Evolutionary conservation across 345 rosid species (phyloP), one percentile per base, ranked within the genome.

Genomic region (Arabidopsis thaliana): DNA sequence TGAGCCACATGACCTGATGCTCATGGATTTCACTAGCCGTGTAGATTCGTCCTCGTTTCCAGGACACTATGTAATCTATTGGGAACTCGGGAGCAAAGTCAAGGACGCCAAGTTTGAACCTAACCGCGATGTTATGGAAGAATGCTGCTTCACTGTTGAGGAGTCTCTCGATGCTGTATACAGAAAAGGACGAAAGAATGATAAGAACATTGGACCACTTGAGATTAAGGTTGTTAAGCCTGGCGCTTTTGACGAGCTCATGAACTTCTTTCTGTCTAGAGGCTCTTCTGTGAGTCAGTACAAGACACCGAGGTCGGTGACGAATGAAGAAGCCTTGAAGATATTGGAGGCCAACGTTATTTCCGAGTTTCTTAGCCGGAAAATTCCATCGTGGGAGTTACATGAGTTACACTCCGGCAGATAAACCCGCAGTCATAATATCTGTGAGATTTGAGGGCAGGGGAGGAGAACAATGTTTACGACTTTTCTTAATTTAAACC

Each of bases 211-310:
- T 34, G 98, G 96, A 28, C 71, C 98, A 4, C 67, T 93, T 24
- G 97, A 93, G 87, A 86, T 93, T 58, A 88, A 91, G 56, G 89
- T 93, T 50, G 96, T 91, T 61, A 82, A 23, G 53, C 69, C 74
- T 28, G 96, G 93, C 38, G 67, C 92, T 67, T 93, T 93, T 32
- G 93, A 93, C 28, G 85, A 85, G 6, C 87, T 91, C 23, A 91
- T 93, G 98, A 89, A 84, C 69, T 86, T 83, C 5, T 91, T 87
- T 38, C 70, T 91, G 7, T 86, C 91, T 25, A 84, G 79, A 61
- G 98, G 98, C 2, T 93, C 98, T 49, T 93, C 98, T 0, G 83
- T 91, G 59, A 93, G 92, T 78, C 98, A 93, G 57, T 93, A 93
- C 84, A 93, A 93, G 85, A 93, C 97, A 0, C 96, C 97, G 2